phyloP scores from a whole-genome alignment of 169 alveolate genomes.

The Plasmodium blacklocki region DNA sequence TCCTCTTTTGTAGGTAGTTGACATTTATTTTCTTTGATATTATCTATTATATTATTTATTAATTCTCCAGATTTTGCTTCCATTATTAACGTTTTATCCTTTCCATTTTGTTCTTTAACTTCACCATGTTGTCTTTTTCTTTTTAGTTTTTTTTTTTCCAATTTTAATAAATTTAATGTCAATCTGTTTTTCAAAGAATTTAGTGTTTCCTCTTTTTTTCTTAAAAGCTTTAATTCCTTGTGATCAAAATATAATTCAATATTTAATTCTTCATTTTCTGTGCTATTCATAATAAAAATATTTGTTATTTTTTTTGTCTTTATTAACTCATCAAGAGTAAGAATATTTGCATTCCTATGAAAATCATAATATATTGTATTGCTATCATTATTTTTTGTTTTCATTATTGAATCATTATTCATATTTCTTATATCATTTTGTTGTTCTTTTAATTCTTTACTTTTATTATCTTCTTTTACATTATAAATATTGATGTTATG shows the following conservation, averaged over 20 bases:
- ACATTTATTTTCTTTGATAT: neutral
- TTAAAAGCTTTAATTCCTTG: constrained; percentile 60
- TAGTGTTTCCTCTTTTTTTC: constrained; percentile 59
- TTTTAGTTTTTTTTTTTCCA: constrained; percentile 25
- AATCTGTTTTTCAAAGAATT: constrained; percentile 53
- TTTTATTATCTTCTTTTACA: neutral
- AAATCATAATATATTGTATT: neutral
- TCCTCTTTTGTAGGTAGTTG: neutral
- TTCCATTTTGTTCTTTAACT: constrained; percentile 4
- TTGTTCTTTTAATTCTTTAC: neutral
- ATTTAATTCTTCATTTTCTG: constrained; percentile 64
- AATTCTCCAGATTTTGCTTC: neutral
- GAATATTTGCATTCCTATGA: neutral
- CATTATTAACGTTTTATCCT: neutral
- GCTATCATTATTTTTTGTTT: neutral
- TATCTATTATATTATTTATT: neutral
- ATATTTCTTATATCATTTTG: too few relatives aligned
- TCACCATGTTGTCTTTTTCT: constrained; percentile 8
- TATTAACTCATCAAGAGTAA: constrained; percentile 27
- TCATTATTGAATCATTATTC: neutral
- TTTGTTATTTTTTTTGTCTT: constrained; percentile 23
- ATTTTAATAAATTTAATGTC: constrained; percentile 52
- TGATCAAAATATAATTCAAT: constrained; percentile 45
- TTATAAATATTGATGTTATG: neutral
- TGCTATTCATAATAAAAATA: constrained; percentile 32